A percentile compares a stretch with the other conserved stretches of the same genome.
Conservation (phyloP, 2,329 filamentous ascomycete species). For the Purpureocillium takamizusanense region DNA sequence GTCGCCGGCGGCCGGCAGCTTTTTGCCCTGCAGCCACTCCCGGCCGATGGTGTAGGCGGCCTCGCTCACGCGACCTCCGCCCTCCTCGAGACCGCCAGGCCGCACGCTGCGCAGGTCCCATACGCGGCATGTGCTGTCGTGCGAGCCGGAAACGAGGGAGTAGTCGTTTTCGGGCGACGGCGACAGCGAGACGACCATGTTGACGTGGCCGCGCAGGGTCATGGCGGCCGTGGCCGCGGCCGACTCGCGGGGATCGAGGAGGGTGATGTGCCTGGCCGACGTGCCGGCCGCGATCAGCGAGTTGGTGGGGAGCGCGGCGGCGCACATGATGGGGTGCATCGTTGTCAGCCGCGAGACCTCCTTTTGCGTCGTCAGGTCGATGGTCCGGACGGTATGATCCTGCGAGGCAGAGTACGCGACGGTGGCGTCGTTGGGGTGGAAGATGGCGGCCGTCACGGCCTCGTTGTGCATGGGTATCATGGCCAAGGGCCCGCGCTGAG, state of each 20-base stretch:
- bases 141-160: conserved; percentile 78
- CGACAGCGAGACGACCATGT: conserved; percentile 49
- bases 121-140: conserved; percentile 85
- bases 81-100: conserved; percentile 48
- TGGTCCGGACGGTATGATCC: conserved; percentile 84
- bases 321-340: conserved; percentile 71
- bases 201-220: conserved; percentile 85
- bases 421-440: conserved; percentile 76
- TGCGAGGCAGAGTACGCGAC: conserved; percentile 87
- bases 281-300: conserved; percentile 65
- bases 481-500: conserved; percentile 73
- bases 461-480: conserved; percentile 64
- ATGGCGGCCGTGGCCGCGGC: conserved; percentile 71
- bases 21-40: conserved; percentile 59
- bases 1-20: conserved; percentile 62
- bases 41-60: conserved; percentile 67
- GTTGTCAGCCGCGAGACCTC: conserved; percentile 79
- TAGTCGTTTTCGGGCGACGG: conserved; percentile 59
- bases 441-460: conserved; percentile 70
- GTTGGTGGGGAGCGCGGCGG: conserved; percentile 62
- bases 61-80: conserved; percentile 59
- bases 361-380: conserved; percentile 74
- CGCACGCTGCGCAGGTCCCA: conserved; percentile 81
- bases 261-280: conserved; percentile 75
- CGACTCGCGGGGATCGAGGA: conserved; percentile 82